Conservation (phyloP, 129 eudicot species). For the Escallonia herrerae region DNA sequence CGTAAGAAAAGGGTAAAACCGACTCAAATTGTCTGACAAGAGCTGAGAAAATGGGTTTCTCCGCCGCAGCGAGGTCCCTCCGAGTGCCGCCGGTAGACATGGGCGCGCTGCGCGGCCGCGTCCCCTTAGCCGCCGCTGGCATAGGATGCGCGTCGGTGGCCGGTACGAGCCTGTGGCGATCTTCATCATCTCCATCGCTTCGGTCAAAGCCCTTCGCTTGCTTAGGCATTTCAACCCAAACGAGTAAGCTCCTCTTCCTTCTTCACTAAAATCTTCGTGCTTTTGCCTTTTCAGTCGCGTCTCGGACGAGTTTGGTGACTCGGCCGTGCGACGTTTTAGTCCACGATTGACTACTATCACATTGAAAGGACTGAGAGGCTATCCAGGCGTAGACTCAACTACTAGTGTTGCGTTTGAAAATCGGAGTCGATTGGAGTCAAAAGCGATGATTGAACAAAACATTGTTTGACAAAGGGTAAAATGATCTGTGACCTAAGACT, state of each 20-base stretch:
- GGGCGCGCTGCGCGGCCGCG: constrained; percentile 39
- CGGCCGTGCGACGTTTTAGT: too few relatives aligned
- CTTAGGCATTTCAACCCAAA: constrained; percentile 41
- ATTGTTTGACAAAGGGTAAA: too few relatives aligned
- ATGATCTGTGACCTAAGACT: too few relatives aligned
- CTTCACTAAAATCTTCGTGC: neutral
- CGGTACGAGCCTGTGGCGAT: constrained; percentile 37
- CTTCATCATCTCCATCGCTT: constrained; percentile 22
- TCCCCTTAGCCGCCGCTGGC: constrained; percentile 47
- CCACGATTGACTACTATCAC: too few relatives aligned
- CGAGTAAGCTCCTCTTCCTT: constrained; percentile 27
- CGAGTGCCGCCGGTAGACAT: constrained; percentile 52
- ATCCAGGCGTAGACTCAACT: too few relatives aligned
- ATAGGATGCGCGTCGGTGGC: constrained; percentile 55
- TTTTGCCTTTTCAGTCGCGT: too few relatives aligned
- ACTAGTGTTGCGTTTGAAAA: too few relatives aligned
- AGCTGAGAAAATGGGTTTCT: constrained; percentile 47
- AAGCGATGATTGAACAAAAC: too few relatives aligned
- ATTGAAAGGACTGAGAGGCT: too few relatives aligned
- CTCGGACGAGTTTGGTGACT: too few relatives aligned
- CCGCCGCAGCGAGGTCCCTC: constrained; percentile 44
- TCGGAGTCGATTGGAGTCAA: too few relatives aligned
- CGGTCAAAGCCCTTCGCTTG: constrained; percentile 62
- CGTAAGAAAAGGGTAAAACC: too few relatives aligned
- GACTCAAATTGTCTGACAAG: neutral